These are phyloP conservation scores for Adiantum capillusveneris DNA, from an alignment of 75 land plant species.

Conservation along the genomic window DNA sequence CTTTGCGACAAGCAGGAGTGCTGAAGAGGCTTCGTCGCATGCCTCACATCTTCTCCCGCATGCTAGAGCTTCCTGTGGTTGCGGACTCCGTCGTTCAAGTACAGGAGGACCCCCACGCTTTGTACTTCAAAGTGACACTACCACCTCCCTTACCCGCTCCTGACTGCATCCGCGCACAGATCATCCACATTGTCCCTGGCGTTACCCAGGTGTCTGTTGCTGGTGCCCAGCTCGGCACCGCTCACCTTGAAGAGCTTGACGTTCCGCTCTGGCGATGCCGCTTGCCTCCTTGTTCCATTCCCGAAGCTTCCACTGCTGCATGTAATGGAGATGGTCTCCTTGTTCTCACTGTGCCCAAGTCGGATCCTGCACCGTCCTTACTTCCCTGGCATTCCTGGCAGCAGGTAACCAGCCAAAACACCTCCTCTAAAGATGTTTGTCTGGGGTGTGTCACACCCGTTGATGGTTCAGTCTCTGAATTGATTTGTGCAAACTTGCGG, in stretches of 20 bases:
- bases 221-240: neutral
- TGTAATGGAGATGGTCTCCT: neutral
- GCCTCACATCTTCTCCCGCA: constrained; percentile 64
- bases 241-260: too few species aligned
- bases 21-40: constrained; percentile 59
- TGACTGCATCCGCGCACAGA: constrained; percentile 31
- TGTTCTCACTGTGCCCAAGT: neutral
- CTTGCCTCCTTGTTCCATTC: neutral
- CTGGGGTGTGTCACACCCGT: too few species aligned
- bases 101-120: constrained; percentile 29
- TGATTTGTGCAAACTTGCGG: too few species aligned
- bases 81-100: constrained; percentile 59
- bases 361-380: too few species aligned
- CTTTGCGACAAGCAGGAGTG: too few species aligned
- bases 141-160: constrained; percentile 11
- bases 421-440: too few species aligned
- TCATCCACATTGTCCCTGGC: constrained; percentile 53
- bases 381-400: too few species aligned
- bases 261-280: neutral
- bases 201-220: constrained; percentile 39
- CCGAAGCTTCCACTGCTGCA: neutral
- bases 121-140: constrained; percentile 38
- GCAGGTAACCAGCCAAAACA: too few species aligned
- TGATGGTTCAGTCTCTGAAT: too few species aligned
- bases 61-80: constrained; percentile 61